phyloP scores from a whole-genome alignment of 208 protist genomes.

The Crithidia acanthocephali region DNA sequence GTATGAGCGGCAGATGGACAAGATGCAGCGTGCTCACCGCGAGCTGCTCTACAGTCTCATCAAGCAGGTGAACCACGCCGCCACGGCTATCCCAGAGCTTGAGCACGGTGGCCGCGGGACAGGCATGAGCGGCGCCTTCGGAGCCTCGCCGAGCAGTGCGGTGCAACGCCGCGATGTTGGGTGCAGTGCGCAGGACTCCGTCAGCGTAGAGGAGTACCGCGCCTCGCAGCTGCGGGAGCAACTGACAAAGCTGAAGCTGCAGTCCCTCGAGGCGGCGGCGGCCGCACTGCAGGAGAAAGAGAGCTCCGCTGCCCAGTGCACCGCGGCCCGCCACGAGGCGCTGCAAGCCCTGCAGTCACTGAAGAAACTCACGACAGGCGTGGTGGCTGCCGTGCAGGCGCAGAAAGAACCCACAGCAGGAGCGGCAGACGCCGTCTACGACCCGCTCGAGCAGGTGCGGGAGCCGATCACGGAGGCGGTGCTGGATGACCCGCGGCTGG shows the following conservation, averaged over 20 bases:
- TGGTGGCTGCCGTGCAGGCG: slow-evolving; percentile 20
- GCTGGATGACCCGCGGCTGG: slow-evolving; percentile 55
- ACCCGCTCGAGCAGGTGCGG: slow-evolving; percentile 34
- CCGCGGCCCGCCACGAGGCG: slow-evolving; percentile 32
- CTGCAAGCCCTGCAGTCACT: slow-evolving; percentile 43
- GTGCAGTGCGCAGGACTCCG: slow-evolving; percentile 35
- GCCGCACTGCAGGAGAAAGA: slow-evolving; percentile 26
- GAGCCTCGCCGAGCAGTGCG: too few relatives aligned
- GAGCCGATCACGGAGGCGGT: slow-evolving; percentile 27
- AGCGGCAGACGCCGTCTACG: slow-evolving; percentile 13
- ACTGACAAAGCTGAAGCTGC: slow-evolving; percentile 35
- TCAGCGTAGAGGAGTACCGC: slow-evolving; percentile 53
- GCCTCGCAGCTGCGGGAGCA: slow-evolving; percentile 57
- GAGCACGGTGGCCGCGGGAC: slow-evolving; percentile 24
- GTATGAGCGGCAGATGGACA: slow-evolving; percentile 59
- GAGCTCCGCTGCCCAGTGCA: background rate
- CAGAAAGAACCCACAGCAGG: background rate
- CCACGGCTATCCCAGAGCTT: slow-evolving; percentile 27
- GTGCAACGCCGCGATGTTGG: slow-evolving; percentile 36
- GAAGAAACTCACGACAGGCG: slow-evolving; percentile 32
- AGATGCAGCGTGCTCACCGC: slow-evolving; percentile 56
- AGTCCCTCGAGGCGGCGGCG: slow-evolving; percentile 34
- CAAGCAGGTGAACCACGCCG: slow-evolving; percentile 39
- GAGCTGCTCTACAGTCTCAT: slow-evolving; percentile 58
- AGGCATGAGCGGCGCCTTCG: too few relatives aligned